phyloP scores from a whole-genome alignment of 2,329 filamentous ascomycete genomes.

The Claviceps sp. region DNA sequence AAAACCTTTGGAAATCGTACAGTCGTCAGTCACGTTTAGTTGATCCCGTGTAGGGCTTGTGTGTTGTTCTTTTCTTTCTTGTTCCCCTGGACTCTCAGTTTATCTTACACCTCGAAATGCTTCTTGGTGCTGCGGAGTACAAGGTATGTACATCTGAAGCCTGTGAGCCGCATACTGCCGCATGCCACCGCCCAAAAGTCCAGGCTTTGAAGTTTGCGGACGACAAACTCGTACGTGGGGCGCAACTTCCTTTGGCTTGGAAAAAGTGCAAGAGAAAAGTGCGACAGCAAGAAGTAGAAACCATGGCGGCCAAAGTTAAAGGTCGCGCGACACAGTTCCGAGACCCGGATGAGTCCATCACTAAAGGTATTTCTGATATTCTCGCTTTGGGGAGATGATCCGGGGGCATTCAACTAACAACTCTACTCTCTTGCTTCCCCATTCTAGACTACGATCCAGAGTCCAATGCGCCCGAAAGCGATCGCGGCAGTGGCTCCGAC shows the following conservation, averaged over 20 bases:
- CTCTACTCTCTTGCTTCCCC: not conserved
- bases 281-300: slow-evolving; percentile 1
- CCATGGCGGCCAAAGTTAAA: slow-evolving; percentile 39
- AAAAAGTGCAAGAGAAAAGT: slow-evolving; percentile 6
- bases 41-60: no score
- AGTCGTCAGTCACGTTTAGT: no score
- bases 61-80: no score
- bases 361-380: slow-evolving; percentile 38
- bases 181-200: slow-evolving; percentile 38
- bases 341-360: slow-evolving; percentile 46
- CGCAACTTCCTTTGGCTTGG: not conserved
- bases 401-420: not conserved
- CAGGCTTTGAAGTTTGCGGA: slow-evolving; percentile 9
- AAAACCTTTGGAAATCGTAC: no score
- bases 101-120: no score
- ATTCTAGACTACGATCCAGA: slow-evolving; percentile 70
- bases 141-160: no score
- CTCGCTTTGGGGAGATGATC: not conserved
- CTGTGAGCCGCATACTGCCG: slow-evolving; percentile 26
- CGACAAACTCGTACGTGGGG: slow-evolving; percentile 20
- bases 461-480: slow-evolving; percentile 44
- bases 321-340: slow-evolving; percentile 47
- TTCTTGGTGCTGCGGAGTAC: no score
- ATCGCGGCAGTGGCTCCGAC: slow-evolving; percentile 36
- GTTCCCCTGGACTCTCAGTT: no score